Evolutionary conservation across 176 grass and related monocot species (phyloP).

Genomic region (Bonia amplexicaulis): DNA sequence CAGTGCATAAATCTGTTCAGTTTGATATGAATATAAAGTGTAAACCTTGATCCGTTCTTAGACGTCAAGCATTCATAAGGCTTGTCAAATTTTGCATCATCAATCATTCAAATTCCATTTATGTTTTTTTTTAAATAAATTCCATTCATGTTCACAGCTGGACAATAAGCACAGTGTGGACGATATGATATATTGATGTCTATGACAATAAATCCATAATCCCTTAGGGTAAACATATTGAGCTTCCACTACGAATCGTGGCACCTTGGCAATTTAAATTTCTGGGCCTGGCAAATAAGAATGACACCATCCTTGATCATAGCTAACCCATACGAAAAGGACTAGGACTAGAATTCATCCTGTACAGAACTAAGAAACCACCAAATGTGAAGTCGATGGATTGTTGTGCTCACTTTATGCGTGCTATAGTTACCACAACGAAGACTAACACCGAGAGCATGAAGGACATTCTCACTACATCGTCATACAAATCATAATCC

Average conservation of each 20-base stretch:
- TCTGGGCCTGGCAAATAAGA: constrained; percentile 15
- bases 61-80: not conserved
- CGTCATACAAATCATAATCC: constrained; percentile 28
- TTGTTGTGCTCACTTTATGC: constrained; percentile 46
- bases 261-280: not conserved
- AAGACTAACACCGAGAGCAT: constrained; percentile 80
- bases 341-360: constrained; percentile 35
- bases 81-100: not conserved
- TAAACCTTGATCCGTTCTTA: not conserved
- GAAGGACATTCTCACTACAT: constrained; percentile 63
- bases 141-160: not conserved
- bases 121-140: not conserved
- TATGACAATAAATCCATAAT: not conserved
- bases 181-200: not conserved
- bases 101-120: not conserved
- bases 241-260: not conserved
- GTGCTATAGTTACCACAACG: constrained; percentile 66
- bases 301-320: not conserved
- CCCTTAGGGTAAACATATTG: not conserved
- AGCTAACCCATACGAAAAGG: constrained; percentile 17
- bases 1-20: not conserved
- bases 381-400: constrained; percentile 53
- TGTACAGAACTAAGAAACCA: constrained; percentile 31
- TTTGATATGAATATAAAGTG: not conserved
- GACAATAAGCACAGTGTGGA: not conserved